Evolutionary conservation across 805 yeast species (phyloP).

Genomic region (Wickerhamiella nectarea): DNA sequence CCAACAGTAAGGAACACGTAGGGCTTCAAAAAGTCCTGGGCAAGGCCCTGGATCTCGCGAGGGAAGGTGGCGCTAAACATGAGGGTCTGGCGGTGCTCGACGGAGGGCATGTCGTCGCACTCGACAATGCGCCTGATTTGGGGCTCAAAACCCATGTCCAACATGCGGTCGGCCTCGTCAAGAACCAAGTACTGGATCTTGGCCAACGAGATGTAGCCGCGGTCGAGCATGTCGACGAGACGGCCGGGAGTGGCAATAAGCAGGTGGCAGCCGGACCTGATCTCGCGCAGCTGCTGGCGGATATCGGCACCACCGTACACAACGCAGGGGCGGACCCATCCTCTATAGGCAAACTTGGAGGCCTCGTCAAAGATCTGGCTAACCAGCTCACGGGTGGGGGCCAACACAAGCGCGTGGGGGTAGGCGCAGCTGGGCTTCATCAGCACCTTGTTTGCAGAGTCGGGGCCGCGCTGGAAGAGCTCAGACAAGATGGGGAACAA

Average conservation of each 20-base stretch:
- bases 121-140: conserved; percentile 97
- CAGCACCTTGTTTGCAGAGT: conserved; percentile 32
- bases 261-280: conserved; percentile 88
- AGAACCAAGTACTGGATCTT: conserved; percentile 87
- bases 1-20: conserved; percentile 95
- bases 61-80: conserved; percentile 99
- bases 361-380: conserved; percentile 95
- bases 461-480: conserved; percentile 78
- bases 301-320: conserved; percentile 98
- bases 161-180: conserved; percentile 99
- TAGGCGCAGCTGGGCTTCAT: conserved; percentile 46
- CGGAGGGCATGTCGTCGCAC: conserved; percentile 95
- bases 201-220: conserved; percentile 80
- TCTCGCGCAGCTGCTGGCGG: conserved; percentile 69
- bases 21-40: conserved; percentile 91
- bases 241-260: conserved; percentile 99
- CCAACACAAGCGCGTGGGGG: conserved; percentile 91
- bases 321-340: conserved; percentile 94
- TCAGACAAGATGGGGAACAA: conserved; percentile 93
- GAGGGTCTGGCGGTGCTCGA: conserved; percentile 82
- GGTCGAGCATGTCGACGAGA: conserved; percentile 85
- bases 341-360: conserved; percentile 87
- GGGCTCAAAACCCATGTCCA: conserved; percentile 99
- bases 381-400: conserved; percentile 98
- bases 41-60: conserved; percentile 88